phyloP scores from a whole-genome alignment of 306 rosid species.

The Arachis stenosperma region DNA sequence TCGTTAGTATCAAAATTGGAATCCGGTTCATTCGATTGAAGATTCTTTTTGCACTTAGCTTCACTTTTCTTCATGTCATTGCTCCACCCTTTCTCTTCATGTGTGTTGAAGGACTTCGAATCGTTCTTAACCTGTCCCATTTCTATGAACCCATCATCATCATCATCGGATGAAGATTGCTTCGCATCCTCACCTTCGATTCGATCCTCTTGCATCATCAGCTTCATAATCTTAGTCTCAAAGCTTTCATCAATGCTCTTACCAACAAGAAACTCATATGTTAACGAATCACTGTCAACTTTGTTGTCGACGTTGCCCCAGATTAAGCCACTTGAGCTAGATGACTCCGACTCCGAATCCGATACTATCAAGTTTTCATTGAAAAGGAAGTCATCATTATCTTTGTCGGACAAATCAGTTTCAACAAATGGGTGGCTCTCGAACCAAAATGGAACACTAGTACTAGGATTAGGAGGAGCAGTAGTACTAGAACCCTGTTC shows the following conservation, averaged over 20 bases:
- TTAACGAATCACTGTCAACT: conserved; percentile 44
- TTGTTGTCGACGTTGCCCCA: conserved; percentile 38
- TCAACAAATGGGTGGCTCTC: conserved; percentile 38
- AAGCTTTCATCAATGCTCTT: conserved; percentile 36
- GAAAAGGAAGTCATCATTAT: conserved; percentile 36
- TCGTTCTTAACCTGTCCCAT: conserved; percentile 43
- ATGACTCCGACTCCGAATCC: conserved; percentile 53
- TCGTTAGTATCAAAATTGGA: conserved; percentile 39
- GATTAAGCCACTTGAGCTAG: conserved; percentile 39
- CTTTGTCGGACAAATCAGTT: conserved; percentile 52
- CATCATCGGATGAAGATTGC: conserved; percentile 1
- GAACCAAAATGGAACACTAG: background rate
- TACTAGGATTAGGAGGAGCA: background rate
- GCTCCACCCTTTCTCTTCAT: conserved; percentile 29
- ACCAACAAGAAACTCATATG: conserved; percentile 43
- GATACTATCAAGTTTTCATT: conserved; percentile 44
- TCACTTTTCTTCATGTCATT: conserved; percentile 29
- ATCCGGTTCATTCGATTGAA: conserved; percentile 22
- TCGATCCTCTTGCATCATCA: conserved; percentile 32
- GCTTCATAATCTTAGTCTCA: conserved; percentile 38
- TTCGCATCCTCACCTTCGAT: conserved; percentile 27
- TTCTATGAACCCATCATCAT: conserved; percentile 48
- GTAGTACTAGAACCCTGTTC: background rate
- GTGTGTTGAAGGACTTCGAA: conserved; percentile 14
- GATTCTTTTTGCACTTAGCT: conserved; percentile 30